Base-by-base conservation (phyloP, 495 filamentous ascomycete species). In the Ascodesmis nigricans region DNA sequence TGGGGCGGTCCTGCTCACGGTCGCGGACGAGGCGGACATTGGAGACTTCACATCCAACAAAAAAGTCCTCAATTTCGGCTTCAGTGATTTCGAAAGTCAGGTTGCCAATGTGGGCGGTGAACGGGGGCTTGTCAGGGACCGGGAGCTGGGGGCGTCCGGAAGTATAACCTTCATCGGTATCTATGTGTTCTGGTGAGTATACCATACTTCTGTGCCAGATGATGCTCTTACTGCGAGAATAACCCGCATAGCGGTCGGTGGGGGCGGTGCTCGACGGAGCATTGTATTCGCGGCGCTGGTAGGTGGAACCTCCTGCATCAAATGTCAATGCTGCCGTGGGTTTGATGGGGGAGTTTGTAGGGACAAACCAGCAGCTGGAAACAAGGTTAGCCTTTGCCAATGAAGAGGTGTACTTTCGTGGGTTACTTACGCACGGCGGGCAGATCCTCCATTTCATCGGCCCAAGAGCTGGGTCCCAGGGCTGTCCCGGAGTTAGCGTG, bases 11-110 rank as follows among this genome's bases (percentile, higher is more conserved):
- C 44, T 81, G 78, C 55, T 90, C 60, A 52, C 80, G 84, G 56
- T 97, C 87, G 58, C 91, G 83, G 40, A 95, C 87, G 42, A 97
- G 80, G 45, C 87, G 76, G 35, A 97, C 80, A 48, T 70, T 93
- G 10, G 73, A 75, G 44, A 90, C 71, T 35, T 75, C 62, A 56
- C 87, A 97, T 21, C 62, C 78, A 19, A 62, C 53, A 53, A 97
- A 91, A 46, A 95, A 87, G 4, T 78, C 76, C 40, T 65, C 67
- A 35, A 97, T 69, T 41, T 83, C 75, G 36, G 64, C 72, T 29
- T 64, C 61, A 6, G 78, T 87, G 15, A 79, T 78, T 53, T 93
- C 83, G 53, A 91, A 97, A 14, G 84, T 80, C 31, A 97, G 69
- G 49, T 97, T 97, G 40, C 90, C 87, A 33, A 97, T 67, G 61